Evolutionary conservation across 495 filamentous ascomycete species (phyloP).

Genomic region (Pyronema domesticum): DNA sequence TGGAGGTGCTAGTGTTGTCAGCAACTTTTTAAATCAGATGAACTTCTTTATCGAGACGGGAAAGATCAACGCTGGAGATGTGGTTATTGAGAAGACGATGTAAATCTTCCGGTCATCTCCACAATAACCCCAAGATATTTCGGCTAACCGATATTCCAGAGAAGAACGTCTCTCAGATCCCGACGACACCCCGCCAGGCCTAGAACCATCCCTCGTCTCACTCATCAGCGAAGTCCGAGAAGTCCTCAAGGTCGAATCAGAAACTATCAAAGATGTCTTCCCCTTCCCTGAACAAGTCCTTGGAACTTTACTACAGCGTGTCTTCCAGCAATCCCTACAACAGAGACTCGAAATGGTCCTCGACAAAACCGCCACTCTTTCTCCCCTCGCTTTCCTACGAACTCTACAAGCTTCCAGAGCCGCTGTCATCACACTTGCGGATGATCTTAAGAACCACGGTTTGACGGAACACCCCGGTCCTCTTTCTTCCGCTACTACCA

Average conservation of each 20-base stretch:
- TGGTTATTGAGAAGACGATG: conserved; percentile 17
- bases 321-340: conserved; percentile 96
- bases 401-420: conserved; percentile 75
- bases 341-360: conserved; percentile 91
- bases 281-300: conserved; percentile 91
- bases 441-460: conserved; percentile 86
- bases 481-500: conserved; percentile 66
- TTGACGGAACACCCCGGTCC: conserved; percentile 88
- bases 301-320: conserved; percentile 74
- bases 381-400: conserved; percentile 77
- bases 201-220: conserved; percentile 81
- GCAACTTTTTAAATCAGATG: conserved; percentile 94
- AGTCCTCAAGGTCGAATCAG: conserved; percentile 91
- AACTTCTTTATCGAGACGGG: conserved; percentile 97
- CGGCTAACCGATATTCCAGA: conserved; percentile 14
- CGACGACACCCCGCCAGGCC: conserved; percentile 72
- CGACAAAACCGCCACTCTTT: conserved; percentile 78
- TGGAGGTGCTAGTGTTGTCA: conserved; percentile 82
- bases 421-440: conserved; percentile 69
- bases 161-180: conserved; percentile 86
- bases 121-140: not conserved
- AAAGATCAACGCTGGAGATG: conserved; percentile 45
- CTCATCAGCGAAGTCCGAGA: conserved; percentile 84
- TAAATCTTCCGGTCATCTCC: conserved; percentile 5
- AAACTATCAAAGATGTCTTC: conserved; percentile 87